These are phyloP conservation scores for Wickerhamomyces alni DNA, from an alignment of 805 yeast genomes.

Conservation along the genomic window DNA sequence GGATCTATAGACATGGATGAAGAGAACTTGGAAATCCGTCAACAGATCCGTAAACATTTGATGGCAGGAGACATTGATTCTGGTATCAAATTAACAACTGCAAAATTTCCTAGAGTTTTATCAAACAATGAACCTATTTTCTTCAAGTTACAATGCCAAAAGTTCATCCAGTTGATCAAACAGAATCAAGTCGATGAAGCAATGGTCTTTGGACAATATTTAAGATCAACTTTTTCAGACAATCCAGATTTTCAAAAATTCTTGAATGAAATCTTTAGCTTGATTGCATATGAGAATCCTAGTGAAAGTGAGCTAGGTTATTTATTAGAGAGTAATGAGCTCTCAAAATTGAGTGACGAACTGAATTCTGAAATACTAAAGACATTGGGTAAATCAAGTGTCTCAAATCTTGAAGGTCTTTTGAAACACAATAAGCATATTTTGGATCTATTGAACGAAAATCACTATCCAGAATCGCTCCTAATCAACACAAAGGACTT, in stretches of 20 bases:
- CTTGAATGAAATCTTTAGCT: conserved; percentile 41
- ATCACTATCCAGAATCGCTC: conserved; percentile 27
- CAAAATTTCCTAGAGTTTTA: conserved; percentile 34
- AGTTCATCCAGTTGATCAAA: conserved; percentile 36
- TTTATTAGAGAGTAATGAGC: conserved; percentile 30
- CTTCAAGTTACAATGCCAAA: conserved; percentile 38
- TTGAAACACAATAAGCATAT: conserved; percentile 34
- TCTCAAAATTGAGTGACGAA: conserved; percentile 34
- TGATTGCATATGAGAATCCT: conserved; percentile 51
- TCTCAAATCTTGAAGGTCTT: conserved; percentile 38
- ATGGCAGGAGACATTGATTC: conserved; percentile 37
- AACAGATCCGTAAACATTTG: conserved; percentile 34
- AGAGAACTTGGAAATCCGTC: conserved; percentile 35
- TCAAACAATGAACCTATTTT: conserved; percentile 24
- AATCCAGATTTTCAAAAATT: conserved; percentile 30
- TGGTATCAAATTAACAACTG: conserved; percentile 12
- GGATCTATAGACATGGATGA: conserved; percentile 25
- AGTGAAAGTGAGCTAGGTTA: conserved; percentile 31
- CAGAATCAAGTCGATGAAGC: conserved; percentile 25
- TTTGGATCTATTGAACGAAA: conserved; percentile 27
- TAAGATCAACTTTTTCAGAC: conserved; percentile 27
- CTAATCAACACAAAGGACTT: conserved; percentile 43
- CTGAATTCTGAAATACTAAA: conserved; percentile 37
- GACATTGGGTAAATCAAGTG: conserved; percentile 36
- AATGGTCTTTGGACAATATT: conserved; percentile 32